phyloP scores from a whole-genome alignment of 768 basidiomycete species.

The Termitomyces heimii region DNA sequence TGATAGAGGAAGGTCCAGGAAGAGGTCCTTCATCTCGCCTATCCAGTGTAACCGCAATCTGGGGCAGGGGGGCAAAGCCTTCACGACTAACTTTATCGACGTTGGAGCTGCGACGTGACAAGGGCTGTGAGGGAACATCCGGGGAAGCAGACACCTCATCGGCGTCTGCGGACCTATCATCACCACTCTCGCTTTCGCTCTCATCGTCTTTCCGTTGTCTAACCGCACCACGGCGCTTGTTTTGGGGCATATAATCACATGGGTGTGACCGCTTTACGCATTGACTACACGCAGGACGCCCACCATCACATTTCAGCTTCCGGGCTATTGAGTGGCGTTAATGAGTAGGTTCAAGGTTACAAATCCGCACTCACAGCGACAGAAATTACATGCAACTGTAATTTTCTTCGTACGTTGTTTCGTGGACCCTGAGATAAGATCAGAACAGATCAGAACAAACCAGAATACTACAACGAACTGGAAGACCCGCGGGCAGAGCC shows the following conservation, averaged over 20 bases:
- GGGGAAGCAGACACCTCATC: constrained; percentile 54
- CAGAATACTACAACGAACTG: constrained; percentile 31
- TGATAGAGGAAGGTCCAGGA: constrained; percentile 32
- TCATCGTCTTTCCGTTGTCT: constrained; percentile 58
- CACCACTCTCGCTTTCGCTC: constrained; percentile 64
- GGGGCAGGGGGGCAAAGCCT: constrained; percentile 33
- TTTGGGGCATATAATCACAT: constrained; percentile 77
- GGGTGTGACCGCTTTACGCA: constrained; percentile 73
- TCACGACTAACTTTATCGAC: constrained; percentile 37
- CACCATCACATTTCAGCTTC: constrained; percentile 86
- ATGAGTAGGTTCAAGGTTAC: constrained; percentile 1
- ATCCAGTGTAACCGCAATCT: constrained; percentile 34
- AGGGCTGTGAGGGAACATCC: constrained; percentile 40
- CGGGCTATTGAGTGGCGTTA: constrained; percentile 46
- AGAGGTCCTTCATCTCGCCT: constrained; percentile 41
- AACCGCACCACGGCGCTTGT: constrained; percentile 62
- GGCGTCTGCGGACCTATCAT: constrained; percentile 46
- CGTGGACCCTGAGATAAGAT: constrained; percentile 38
- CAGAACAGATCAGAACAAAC: constrained; percentile 1
- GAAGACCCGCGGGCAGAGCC: constrained; percentile 27
- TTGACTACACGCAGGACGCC: constrained; percentile 76
- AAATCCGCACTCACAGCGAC: constrained; percentile 61
- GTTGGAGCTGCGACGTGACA: constrained; percentile 44
- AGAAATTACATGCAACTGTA: constrained; percentile 87
- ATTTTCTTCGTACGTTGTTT: constrained; percentile 80